Base-by-base conservation (phyloP, 164 flowering plant genomes). In the Warburgia ugandensis region DNA sequence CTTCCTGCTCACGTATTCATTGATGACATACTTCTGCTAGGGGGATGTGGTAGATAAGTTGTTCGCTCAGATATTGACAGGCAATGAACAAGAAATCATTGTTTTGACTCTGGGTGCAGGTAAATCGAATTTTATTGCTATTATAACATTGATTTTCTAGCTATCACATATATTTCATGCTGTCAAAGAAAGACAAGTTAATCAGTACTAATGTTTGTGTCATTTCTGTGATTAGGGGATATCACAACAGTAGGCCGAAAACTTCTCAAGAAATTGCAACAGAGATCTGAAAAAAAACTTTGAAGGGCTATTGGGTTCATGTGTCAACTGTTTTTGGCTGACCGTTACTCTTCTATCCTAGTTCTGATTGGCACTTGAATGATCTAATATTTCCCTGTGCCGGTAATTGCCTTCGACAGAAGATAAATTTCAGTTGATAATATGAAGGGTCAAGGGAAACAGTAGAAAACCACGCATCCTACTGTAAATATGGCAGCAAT, bases 61-160 rank as follows among this genome's bases (percentile, higher is more conserved):
- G 65, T 58, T 39, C 22, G 25, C 41, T 37, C 50, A 61, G 65
- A 60, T 73, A 45, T 64, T 59, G n/a, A 28, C 17, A 43, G 53
- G 63, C n/a, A 67, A 62, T 50, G 61, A 41, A 40, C 52, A 25
- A 48, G 69, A 70, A 58, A 51, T 60, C 31, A 52, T 69, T 38
- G 45, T 74, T 50, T 57, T 74, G 27, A 77, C 74, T 11, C 73
- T 77, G 41, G 83, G 79, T 45, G 69, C 79, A 61, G 83, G 83
- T 74, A 67, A n/a, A 22, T 54, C 27, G 19, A 17, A 21, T 22
- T 19, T 29, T 36, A 36, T 36, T 7, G 2, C 39, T 36, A 20
- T 6, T 37, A 20, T 20, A 45, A 45, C 27, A n/a, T n/a, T n/a
- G n/a, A n/a, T n/a, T n/a, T n/a, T n/a, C n/a, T n/a, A n/a, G n/a